Evolutionary conservation across 805 yeast species (phyloP).

Genomic region (Dipodascus geniculatus): DNA sequence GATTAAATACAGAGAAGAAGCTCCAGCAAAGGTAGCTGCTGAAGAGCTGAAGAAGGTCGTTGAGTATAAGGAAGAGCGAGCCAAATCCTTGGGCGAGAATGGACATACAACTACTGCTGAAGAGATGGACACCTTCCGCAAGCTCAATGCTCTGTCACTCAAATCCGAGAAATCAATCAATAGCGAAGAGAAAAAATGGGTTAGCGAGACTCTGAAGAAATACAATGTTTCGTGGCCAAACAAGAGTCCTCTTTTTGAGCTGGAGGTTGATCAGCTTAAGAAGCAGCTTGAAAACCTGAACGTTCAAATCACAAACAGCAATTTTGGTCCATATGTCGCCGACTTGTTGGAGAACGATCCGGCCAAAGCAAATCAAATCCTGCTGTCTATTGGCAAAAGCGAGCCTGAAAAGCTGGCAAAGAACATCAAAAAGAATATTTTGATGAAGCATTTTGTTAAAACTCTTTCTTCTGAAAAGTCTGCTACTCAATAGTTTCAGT

Average conservation of each 20-base stretch:
- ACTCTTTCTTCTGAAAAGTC: constrained; percentile 9
- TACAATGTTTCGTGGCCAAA: constrained; percentile 42
- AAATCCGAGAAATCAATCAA: constrained; percentile 11
- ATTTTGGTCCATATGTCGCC: constrained; percentile 15
- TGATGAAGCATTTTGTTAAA: constrained; percentile 50
- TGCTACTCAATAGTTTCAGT: not conserved
- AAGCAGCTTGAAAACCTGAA: constrained; percentile 27
- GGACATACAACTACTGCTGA: not conserved
- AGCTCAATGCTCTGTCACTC: constrained; percentile 13
- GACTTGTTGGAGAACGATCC: constrained; percentile 24
- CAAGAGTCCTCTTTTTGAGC: constrained; percentile 28
- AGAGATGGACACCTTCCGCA: constrained; percentile 21
- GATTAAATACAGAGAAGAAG: constrained; percentile 64
- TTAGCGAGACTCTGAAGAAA: constrained; percentile 31
- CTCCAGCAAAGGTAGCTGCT: constrained; percentile 49
- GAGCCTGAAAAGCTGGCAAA: constrained; percentile 33
- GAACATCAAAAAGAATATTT: constrained; percentile 55
- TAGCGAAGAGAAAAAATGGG: constrained; percentile 27
- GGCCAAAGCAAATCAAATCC: constrained; percentile 28
- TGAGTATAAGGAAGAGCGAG: constrained; percentile 43
- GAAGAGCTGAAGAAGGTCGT: constrained; percentile 52
- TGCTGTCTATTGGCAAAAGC: constrained; percentile 26
- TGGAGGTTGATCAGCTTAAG: constrained; percentile 31
- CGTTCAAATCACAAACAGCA: constrained; percentile 20
- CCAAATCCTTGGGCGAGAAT: not conserved